Base-by-base conservation (phyloP, 2,329 filamentous ascomycete species). In the Alternaria sp. region DNA sequence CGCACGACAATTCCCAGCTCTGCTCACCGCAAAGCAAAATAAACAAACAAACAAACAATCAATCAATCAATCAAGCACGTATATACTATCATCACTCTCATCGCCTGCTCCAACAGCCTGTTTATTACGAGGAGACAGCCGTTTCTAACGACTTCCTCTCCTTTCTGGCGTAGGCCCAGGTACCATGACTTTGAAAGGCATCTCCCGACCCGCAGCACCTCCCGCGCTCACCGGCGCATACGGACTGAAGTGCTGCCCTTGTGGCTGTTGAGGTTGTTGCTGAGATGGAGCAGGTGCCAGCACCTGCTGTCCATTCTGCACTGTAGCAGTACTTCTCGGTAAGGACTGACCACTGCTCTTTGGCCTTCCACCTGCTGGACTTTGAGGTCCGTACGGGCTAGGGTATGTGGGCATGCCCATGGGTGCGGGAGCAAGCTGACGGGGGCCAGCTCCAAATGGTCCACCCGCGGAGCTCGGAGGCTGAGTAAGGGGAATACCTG, bases 171-270 rank as follows among this genome's bases (percentile, higher is more conserved):
- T 57, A 18, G 68, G 69, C 12, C 73, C 73, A 3, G 74, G 73
- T 7, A 76, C 54, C 65, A 76, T 69, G 16, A 76, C 70, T 48
- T 76, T 75, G 55, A 75, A 77, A 3, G 72, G 66, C 65, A 72
- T 70, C 40, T 74, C 57, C 4, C 57, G 44, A 10, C 56, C 72
- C 38, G 62, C 55, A 5, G 59, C 55, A 22, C 64, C 59, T 28
- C 58, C 58, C 41, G 62, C 27, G 10, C 41, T 62, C 38, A 71
- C 48, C 5, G 72, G 72, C 28, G 70, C 67, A 48, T 74, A 75
- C 5, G 74, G 69, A 38, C 69, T 72, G 12, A 69, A 66, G 60
- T 74, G 71, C 40, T 56, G 57, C 27, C 44, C 30, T 9, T 52
- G 49, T 20, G 50, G 51, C 16, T 60, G 53, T 18, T 56, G 51